Conservation (phyloP, 2,329 filamentous ascomycete species). For the Trichoderma endophyticum region DNA sequence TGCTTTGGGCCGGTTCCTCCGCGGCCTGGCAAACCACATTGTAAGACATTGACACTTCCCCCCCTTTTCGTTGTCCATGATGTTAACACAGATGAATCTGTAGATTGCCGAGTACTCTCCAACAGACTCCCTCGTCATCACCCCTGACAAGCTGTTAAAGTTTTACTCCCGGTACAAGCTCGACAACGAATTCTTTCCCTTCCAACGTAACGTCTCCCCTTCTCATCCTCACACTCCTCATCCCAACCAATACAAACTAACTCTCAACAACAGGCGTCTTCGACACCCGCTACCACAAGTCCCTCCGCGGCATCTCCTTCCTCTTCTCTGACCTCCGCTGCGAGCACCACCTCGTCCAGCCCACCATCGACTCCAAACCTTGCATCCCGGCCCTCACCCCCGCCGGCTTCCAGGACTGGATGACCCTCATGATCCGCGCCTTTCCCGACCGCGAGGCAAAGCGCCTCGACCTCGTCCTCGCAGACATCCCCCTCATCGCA, state of each 20-base stretch:
- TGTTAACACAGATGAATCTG: neutral
- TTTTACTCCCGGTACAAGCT: conserved; percentile 69
- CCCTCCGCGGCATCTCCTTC: conserved; percentile 34
- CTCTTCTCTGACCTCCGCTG: conserved; percentile 55
- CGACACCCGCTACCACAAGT: conserved; percentile 34
- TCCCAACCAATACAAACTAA: neutral
- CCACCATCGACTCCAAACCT: conserved; percentile 48
- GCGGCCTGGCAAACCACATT: conserved; percentile 70
- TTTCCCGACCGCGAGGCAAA: conserved; percentile 73
- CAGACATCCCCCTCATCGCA: conserved; percentile 64
- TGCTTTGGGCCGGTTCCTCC: conserved; percentile 67
- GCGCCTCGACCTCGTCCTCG: conserved; percentile 65
- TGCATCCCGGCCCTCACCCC: conserved; percentile 64
- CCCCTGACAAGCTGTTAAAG: conserved; percentile 69
- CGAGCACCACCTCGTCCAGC: conserved; percentile 64
- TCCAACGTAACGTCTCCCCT: conserved; percentile 52
- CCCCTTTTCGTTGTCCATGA: neutral
- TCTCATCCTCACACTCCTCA: neutral
- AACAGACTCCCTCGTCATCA: conserved; percentile 57
- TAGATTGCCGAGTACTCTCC: conserved; percentile 35
- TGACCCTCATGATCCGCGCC: conserved; percentile 68
- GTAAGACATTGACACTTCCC: conserved; percentile 42
- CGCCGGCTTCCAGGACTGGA: conserved; percentile 68
- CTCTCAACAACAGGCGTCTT: conserved; percentile 47
- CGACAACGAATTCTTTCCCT: conserved; percentile 64